Percentiles rank a stretch among this genome's conserved stretches.
Evolutionary conservation across 2,329 filamentous ascomycete genomes (phyloP).

Genomic region (Chaetomium olivaceum): DNA sequence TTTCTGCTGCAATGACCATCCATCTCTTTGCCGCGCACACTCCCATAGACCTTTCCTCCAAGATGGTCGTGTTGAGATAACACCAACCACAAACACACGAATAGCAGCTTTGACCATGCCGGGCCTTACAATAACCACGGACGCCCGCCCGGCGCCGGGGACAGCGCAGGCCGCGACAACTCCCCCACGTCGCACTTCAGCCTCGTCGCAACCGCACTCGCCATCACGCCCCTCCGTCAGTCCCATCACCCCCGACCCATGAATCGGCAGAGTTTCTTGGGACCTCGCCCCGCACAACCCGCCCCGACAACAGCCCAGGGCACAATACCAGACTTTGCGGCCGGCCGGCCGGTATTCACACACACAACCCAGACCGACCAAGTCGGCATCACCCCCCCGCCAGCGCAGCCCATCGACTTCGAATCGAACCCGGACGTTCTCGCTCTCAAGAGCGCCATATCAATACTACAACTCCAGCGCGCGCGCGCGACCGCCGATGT

Average conservation of each 20-base stretch:
- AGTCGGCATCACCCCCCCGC: constrained; percentile 47
- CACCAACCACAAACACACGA: not conserved
- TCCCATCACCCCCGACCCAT: constrained; percentile 55
- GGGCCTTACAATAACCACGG: constrained; percentile 36
- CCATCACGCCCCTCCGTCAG: constrained; percentile 54
- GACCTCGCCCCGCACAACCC: not conserved
- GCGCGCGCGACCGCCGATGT: constrained; percentile 77
- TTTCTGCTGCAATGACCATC: not conserved
- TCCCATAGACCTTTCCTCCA: too few relatives aligned
- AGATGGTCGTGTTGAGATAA: not conserved
- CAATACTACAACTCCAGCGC: constrained; percentile 82
- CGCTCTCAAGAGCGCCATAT: constrained; percentile 80
- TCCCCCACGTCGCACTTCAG: constrained; percentile 18
- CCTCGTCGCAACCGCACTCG: constrained; percentile 42
- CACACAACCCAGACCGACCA: constrained; percentile 49
- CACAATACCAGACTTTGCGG: constrained; percentile 35
- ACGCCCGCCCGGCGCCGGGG: constrained; percentile 28
- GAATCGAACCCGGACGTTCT: constrained; percentile 79
- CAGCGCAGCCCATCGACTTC: constrained; percentile 57
- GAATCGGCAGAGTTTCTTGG: constrained; percentile 40
- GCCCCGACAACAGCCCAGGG: constrained; percentile 15
- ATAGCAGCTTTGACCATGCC: constrained; percentile 33
- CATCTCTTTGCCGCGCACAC: not conserved
- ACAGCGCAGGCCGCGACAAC: constrained; percentile 27
- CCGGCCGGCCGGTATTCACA: constrained; percentile 41